These are phyloP conservation scores for Cruciata laevipes DNA, from an alignment of 257 asterid genomes.

Conservation along the genomic window DNA sequence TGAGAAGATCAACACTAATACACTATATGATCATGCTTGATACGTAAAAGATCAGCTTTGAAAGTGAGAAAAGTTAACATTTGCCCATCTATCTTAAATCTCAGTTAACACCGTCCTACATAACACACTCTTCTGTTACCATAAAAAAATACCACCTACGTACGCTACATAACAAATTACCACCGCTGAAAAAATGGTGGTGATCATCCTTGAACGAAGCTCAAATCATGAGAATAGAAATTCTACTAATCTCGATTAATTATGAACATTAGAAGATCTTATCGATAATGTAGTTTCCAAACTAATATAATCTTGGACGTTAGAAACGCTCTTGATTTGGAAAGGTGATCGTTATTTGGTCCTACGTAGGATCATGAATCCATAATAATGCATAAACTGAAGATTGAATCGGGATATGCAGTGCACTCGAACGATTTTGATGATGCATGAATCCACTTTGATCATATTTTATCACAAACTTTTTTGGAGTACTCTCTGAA, in stretches of 20 bases:
- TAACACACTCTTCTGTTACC: too few species aligned
- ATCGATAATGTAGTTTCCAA: neutral
- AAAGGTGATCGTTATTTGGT: neutral
- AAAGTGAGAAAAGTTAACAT: too few species aligned
- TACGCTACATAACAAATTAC: too few species aligned
- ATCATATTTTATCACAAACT: neutral
- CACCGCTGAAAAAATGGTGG: neutral
- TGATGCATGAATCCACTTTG: neutral
- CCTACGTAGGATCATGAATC: neutral
- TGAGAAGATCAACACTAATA: too few species aligned
- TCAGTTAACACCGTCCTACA: too few species aligned
- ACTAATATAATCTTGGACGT: neutral
- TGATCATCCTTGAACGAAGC: neutral
- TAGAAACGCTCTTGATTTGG: neutral
- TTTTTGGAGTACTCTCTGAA: neutral
- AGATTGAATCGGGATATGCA: neutral
- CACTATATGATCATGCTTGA: too few species aligned
- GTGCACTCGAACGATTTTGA: neutral
- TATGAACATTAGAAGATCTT: neutral
- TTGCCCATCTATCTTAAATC: too few species aligned
- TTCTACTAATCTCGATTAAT: too few species aligned
- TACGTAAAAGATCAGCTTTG: too few species aligned
- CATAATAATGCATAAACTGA: neutral
- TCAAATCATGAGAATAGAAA: too few species aligned
- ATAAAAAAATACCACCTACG: too few species aligned